Conservation (phyloP, 164 flowering plant species). For the Houttuynia cordata region DNA sequence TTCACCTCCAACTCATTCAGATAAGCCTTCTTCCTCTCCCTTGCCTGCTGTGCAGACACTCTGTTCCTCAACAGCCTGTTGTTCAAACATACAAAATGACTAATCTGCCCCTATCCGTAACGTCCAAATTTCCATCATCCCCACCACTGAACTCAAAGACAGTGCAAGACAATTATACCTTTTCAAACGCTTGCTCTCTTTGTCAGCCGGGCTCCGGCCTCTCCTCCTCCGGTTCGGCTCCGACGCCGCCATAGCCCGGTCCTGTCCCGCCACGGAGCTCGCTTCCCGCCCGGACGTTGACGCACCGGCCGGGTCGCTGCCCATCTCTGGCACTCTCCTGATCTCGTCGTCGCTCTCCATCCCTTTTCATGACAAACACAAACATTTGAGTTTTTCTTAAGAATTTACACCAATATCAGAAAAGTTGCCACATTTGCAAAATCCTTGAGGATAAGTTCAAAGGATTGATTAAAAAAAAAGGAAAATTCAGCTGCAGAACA, state of each 20-base stretch:
- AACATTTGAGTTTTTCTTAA: not conserved
- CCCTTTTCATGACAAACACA: constrained; percentile 22
- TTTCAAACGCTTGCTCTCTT: constrained; percentile 82
- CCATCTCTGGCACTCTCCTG: constrained; percentile 87
- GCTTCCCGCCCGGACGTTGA: constrained; percentile 39
- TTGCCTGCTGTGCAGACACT: constrained; percentile 98
- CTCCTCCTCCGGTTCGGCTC: constrained; percentile 50
- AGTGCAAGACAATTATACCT: constrained; percentile 28
- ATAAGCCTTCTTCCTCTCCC: constrained; percentile 96
- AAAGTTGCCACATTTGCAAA: too few species aligned
- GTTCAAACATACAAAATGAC: not conserved
- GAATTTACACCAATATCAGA: not conserved
- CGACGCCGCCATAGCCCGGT: constrained; percentile 35
- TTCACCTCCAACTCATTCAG: constrained; percentile 68
- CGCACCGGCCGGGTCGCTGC: constrained; percentile 50
- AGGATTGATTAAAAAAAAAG: too few species aligned
- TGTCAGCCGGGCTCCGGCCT: constrained; percentile 89
- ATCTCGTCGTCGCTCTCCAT: constrained; percentile 96
- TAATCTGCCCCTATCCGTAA: constrained; percentile 7
- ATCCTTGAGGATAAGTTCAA: too few species aligned
- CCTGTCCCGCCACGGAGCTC: constrained; percentile 38
- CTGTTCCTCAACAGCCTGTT: constrained; percentile 88
- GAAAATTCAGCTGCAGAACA: too few species aligned
- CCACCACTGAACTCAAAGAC: not conserved
- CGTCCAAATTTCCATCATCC: constrained; percentile 11